Base-by-base conservation (phyloP, 2,329 filamentous ascomycete species). In the Alternaria arbusti region DNA sequence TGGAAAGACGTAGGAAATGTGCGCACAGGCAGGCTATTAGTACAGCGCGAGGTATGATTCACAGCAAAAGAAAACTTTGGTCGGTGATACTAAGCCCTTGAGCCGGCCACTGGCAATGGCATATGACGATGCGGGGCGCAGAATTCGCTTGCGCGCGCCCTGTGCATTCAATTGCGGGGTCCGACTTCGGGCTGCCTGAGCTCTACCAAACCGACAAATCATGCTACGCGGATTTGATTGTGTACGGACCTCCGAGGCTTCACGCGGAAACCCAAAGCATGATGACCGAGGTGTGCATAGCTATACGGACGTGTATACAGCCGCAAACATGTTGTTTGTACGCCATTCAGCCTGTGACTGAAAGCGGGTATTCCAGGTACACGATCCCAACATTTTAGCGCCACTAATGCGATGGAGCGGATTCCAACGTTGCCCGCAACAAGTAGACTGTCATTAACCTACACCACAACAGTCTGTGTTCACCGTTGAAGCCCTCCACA, bases 121-220 rank as follows among this genome's bases (percentile, higher is more conserved):
- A 62, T 67, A 69, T 68, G 65, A 69, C 65, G 60, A 65, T 63
- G 63, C 63, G 65, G 65, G 65, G 62, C 59, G 59, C 59, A 59
- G 47, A 62, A 59, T 54, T 62, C 59, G 61, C 59, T 57, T 62
- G 63, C 57, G 58, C 51, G 60, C 57, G 59, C 54, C 47, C 55
- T 52, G 59, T 59, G 54, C 55, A 57, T 28, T 46, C 49, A 57
- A 61, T 47, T 61, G 61, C 61, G 54, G 58, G 64, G 59, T 60
- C 62, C 67, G 64, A 65, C 50, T 67, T 66, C 65, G 54, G 64
- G 57, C 63, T 45, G 26, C 40, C 55, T 43, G 22, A 20, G n/a
- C 12, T 51, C 23, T 26, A 32, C 17, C 26, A 49, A 32, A 13
- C 22, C 22, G 32, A 26, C 60, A 30, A 63, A 63, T 63, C 43